Evolutionary conservation across 1,284 basidiomycete genomes (phyloP), one percentile per base, ranked within the genome.

Genomic region (Cerrena zonata): DNA sequence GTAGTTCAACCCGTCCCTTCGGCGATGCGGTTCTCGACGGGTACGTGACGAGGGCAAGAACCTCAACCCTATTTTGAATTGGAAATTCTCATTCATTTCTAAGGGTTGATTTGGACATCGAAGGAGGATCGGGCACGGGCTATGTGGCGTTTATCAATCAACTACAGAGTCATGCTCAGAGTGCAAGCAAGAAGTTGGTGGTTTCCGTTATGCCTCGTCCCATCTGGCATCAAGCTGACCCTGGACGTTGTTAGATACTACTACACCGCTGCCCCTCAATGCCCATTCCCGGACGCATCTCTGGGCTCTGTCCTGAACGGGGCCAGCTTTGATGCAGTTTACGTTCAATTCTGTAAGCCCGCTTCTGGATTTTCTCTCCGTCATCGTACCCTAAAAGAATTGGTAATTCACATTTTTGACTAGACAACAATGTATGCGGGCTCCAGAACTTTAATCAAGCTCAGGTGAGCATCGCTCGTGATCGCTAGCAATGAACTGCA

Each of bases 41-140:
- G 80, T 82, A 57, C 54, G 73, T 61, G 2, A 22, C 21, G 13
- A 45, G n/a, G 37, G 27, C 26, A n/a, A n/a, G n/a, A n/a, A 18
- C 23, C 4, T 40, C 12, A 25, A 24, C 40, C 43, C 15, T 15
- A 21, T 26, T 4, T 27, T n/a, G 18, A 27, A 4, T 18, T 22
- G n/a, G 37, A 18, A 47, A 22, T 11, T 44, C 13, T 18, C 22
- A 13, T 41, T 45, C 21, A 42, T 47, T 46, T 15, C 54, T n/a
- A n/a, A 84, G 82, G 15, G 73, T 86, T 47, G 82, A 85, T 60
- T 70, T 85, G 37, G 82, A 84, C 61, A 83, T 86, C 58, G 82
- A 85, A 65, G 73, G 75, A 34, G 82, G 83, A 12, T 64, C 69
- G n/a, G 73, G 74, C n/a, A 67, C 68, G 18, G 70, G 74, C 34